These are phyloP conservation scores for Saccharum officinarum DNA, from an alignment of 176 grass and related monocot genomes.

Conservation along the genomic window DNA sequence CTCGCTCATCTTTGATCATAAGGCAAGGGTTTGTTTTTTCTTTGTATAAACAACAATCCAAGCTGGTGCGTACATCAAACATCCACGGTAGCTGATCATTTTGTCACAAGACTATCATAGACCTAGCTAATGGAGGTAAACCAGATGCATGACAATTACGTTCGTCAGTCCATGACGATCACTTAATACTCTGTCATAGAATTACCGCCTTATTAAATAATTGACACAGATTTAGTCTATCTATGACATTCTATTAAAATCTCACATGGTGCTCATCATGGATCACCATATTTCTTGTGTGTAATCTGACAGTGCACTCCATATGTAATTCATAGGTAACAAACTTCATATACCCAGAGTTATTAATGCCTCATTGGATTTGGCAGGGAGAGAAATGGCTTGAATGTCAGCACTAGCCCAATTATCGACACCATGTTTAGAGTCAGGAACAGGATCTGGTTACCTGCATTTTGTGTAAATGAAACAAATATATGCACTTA, in stretches of 20 bases:
- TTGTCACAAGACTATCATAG: background rate
- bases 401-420: conserved; percentile 49
- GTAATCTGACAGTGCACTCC: background rate
- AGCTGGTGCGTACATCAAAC: background rate
- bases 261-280: background rate
- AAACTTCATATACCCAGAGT: background rate
- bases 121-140: background rate
- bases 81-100: background rate
- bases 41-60: background rate
- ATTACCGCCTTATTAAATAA: too few species aligned
- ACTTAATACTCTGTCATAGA: too few species aligned
- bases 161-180: too few species aligned
- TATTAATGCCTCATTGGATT: conserved; percentile 6
- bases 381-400: conserved; percentile 44
- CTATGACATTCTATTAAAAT: background rate
- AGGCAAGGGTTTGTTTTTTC: background rate
- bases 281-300: background rate
- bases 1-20: too few species aligned
- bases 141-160: too few species aligned
- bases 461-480: conserved; percentile 46
- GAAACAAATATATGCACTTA: background rate
- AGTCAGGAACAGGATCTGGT: conserved; percentile 65
- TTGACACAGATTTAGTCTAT: too few species aligned
- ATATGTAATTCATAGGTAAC: background rate
- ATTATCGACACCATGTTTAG: conserved; percentile 48